Conservation (phyloP, 2,329 filamentous ascomycete genomes). For the Moelleriella libera region DNA sequence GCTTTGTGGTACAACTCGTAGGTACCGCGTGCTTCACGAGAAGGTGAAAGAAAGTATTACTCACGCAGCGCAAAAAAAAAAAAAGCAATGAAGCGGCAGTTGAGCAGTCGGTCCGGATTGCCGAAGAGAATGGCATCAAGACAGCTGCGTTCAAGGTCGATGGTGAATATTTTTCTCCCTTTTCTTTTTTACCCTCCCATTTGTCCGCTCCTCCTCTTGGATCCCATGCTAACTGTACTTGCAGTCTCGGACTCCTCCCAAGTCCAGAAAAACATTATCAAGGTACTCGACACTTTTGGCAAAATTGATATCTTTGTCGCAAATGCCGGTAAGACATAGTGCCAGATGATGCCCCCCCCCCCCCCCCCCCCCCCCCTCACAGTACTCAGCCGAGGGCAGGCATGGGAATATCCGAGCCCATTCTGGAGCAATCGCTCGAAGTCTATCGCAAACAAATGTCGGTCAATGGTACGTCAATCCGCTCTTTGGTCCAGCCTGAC, state of each 20-base stretch:
- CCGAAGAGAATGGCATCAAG: slow-evolving; percentile 18
- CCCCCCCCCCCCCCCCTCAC: too few relatives aligned
- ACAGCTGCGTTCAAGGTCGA: slow-evolving; percentile 28
- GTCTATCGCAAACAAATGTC: slow-evolving; percentile 36
- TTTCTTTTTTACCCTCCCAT: background rate
- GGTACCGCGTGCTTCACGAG: too few relatives aligned
- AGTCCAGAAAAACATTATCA: slow-evolving; percentile 21
- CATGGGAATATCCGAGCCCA: slow-evolving; percentile 38
- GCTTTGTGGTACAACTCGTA: slow-evolving; percentile 17
- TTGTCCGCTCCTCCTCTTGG: too few relatives aligned
- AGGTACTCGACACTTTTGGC: slow-evolving; percentile 24
- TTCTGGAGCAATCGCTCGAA: slow-evolving; percentile 36
- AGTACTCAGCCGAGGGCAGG: too few relatives aligned
- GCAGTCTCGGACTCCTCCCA: background rate
- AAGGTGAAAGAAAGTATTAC: too few relatives aligned
- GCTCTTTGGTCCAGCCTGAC: too few relatives aligned
- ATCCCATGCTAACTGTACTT: too few relatives aligned
- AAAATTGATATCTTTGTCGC: slow-evolving; percentile 25
- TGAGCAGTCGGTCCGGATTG: slow-evolving; percentile 18
- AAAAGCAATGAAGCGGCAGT: slow-evolving; percentile 18
- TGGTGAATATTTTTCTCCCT: slow-evolving; percentile 10
- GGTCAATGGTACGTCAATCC: slow-evolving; percentile 38
- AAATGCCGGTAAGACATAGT: slow-evolving; percentile 11
- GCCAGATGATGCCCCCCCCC: too few relatives aligned
- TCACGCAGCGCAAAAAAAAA: too few relatives aligned